Conservation (phyloP, 129 eudicot genomes). For the Flaveria linearis region DNA sequence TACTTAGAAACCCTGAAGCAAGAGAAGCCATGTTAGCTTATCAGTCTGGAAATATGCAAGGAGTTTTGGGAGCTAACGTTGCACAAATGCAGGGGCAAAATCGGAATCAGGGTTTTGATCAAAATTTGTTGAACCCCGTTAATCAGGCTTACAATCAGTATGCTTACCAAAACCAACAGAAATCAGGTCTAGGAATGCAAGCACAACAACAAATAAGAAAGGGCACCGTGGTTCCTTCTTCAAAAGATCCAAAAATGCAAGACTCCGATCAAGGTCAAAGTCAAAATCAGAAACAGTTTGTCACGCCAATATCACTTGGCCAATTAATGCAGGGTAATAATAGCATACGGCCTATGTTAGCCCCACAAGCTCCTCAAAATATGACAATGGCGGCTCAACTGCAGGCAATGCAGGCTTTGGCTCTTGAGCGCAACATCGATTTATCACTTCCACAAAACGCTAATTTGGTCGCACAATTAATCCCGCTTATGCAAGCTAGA, state of each 20-base stretch:
- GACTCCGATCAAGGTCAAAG: constrained; percentile 43
- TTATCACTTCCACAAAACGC: constrained; percentile 82
- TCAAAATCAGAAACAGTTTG: constrained; percentile 50
- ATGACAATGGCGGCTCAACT: constrained; percentile 85
- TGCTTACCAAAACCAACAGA: constrained; percentile 68
- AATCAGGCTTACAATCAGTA: constrained; percentile 84
- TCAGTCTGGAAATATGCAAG: constrained; percentile 71
- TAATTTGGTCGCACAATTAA: constrained; percentile 65
- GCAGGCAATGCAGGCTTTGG: constrained; percentile 91
- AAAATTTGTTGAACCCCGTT: constrained; percentile 64
- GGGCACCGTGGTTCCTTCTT: constrained; percentile 50
- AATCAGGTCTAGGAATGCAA: constrained; percentile 58
- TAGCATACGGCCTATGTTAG: constrained; percentile 47
- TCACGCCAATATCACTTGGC: constrained; percentile 48
- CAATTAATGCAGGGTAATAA: constrained; percentile 45
- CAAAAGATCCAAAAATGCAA: constrained; percentile 60
- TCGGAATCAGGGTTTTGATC: constrained; percentile 69
- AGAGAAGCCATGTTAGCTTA: constrained; percentile 73
- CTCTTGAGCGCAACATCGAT: constrained; percentile 86
- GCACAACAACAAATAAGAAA: constrained; percentile 62
- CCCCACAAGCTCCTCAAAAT: constrained; percentile 61
- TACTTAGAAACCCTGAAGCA: constrained; percentile 74
- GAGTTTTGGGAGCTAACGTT: constrained; percentile 52
- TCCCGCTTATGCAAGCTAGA: constrained; percentile 83
- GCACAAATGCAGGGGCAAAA: constrained; percentile 66